Base-by-base conservation (phyloP, 2,329 filamentous ascomycete species). In the Aspergillus brunneoviolaceus region DNA sequence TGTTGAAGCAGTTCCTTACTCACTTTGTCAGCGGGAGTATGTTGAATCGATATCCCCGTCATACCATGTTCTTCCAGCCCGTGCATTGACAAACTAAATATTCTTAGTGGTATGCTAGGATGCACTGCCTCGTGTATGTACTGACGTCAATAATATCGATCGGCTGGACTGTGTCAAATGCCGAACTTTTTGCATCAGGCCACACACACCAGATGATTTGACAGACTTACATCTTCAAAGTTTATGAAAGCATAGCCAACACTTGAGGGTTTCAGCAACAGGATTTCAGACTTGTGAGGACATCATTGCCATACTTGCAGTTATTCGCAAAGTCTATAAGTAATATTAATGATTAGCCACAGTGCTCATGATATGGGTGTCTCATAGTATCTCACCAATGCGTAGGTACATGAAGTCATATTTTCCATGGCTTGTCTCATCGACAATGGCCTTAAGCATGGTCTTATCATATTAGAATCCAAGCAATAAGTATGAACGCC, bases 181-280 rank as follows among this genome's bases (percentile, higher is more conserved):
- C 23, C 49, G 39, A 45, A n/a, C 14, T 19, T 19, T n/a, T 7
- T 45, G 19, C 16, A 19, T 19, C 4, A 45, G 39, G 39, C 16
- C 12, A 19, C 6, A n/a, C 12, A 29, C 53, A 21, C 35, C 19
- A 49, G 51, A 60, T 52, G 27, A 33, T 23, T 4, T 25, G 23
- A 10, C 39, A 25, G 6, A 72, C 88, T 84, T 76, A 90, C 88
- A 73, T 92, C 87, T 49, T 88, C 85, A 68, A 98, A 97, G 76
- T 99, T 97, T 79, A 99, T 92, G 77, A 98, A 99, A 0, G 92
- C 94, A 76, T 98, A 98, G 50, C 95, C 95, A 60, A 98, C 94
- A 73, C 92, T 96, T 60, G 14, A 55, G 25, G 19, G 12, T 23
- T 45, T 66, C 16, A 67, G 56, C 57, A 27, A 52, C 31, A 16